phyloP scores from a whole-genome alignment of 352 stramenopile species.

The Phytophthora colocasiae region DNA sequence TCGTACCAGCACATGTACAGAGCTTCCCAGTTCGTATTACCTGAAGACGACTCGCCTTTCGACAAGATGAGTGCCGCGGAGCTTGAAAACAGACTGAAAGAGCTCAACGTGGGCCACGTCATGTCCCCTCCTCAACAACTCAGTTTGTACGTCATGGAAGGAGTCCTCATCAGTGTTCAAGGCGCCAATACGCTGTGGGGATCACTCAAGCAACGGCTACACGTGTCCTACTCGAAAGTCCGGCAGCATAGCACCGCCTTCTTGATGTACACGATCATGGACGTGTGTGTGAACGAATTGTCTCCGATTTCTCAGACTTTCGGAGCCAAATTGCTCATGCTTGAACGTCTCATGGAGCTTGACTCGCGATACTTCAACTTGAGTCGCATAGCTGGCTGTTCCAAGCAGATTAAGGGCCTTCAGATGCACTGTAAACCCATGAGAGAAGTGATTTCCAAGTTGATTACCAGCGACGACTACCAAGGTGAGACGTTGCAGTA shows the following conservation, averaged over 20 bases:
- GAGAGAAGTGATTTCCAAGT: constrained; percentile 66
- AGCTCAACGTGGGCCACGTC: constrained; percentile 57
- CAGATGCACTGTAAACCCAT: constrained; percentile 73
- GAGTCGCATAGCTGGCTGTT: constrained; percentile 44
- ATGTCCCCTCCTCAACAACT: constrained; percentile 75
- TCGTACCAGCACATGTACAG: constrained; percentile 78
- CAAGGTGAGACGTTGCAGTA: constrained; percentile 78
- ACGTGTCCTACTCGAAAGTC: constrained; percentile 84
- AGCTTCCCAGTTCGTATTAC: constrained; percentile 53
- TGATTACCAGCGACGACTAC: constrained; percentile 71
- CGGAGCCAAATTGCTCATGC: constrained; percentile 69
- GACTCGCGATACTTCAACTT: constrained; percentile 61
- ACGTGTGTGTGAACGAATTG: constrained; percentile 81
- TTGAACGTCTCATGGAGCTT: constrained; percentile 61
- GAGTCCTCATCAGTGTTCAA: constrained; percentile 75
- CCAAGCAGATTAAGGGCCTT: constrained; percentile 75
- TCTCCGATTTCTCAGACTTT: constrained; percentile 74
- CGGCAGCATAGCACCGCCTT: constrained; percentile 76
- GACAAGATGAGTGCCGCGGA: constrained; percentile 66
- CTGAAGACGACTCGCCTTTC: constrained; percentile 53
- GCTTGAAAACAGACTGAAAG: constrained; percentile 53
- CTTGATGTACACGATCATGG: constrained; percentile 77
- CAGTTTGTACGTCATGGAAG: constrained; percentile 74
- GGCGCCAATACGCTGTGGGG: constrained; percentile 52
- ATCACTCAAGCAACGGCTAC: constrained; percentile 54